These are phyloP conservation scores for Oenanthe javanica DNA, from an alignment of 140 eudicot genomes.

Conservation along the genomic window DNA sequence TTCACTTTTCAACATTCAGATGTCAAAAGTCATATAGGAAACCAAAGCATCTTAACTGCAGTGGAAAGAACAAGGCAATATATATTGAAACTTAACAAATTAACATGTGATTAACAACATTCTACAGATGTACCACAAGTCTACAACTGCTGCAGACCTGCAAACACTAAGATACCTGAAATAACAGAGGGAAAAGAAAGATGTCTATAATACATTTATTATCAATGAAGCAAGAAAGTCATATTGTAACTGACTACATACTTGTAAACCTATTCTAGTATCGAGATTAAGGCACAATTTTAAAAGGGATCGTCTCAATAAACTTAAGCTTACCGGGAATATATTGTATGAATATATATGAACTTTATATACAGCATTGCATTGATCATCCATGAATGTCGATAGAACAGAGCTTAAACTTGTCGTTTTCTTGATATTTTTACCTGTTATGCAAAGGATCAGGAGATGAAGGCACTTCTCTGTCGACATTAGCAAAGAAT, in stretches of 20 bases:
- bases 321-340: neutral
- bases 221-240: neutral
- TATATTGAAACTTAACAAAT: neutral
- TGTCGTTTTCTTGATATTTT: neutral
- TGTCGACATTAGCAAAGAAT: conserved; percentile 15
- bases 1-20: neutral
- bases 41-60: neutral
- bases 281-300: neutral
- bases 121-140: neutral
- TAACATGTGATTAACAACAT: neutral
- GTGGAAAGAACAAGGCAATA: neutral
- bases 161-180: neutral
- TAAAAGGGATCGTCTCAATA: neutral
- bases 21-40: neutral
- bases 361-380: neutral
- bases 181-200: neutral
- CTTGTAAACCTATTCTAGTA: neutral
- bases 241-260: neutral
- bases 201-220: neutral
- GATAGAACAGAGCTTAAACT: neutral
- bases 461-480: conserved; percentile 33
- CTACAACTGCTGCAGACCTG: neutral
- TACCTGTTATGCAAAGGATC: conserved; percentile 36
- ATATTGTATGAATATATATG: neutral
- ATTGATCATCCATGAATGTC: neutral